These are phyloP conservation scores for Xylariaceae sp. DNA, from an alignment of 2,329 filamentous ascomycete species.

Conservation along the genomic window DNA sequence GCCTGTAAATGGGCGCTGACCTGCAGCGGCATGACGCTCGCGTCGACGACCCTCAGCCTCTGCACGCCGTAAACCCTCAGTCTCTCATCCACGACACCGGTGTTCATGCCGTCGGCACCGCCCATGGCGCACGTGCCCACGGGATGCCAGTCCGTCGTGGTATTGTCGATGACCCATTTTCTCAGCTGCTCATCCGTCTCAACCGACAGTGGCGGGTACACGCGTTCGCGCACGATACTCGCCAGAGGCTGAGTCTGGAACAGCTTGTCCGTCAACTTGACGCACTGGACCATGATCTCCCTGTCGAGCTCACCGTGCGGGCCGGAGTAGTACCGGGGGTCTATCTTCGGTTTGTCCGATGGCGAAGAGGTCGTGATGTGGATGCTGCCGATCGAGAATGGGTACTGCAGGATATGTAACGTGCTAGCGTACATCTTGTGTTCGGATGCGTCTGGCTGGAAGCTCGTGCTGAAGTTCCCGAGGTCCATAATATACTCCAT, in stretches of 20 bases:
- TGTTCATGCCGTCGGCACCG: conserved; percentile 16
- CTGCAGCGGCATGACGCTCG: conserved; percentile 20
- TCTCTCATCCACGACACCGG: conserved; percentile 25
- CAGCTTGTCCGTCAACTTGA: conserved; percentile 37
- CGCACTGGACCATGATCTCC: conserved; percentile 37
- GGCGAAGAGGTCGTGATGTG: conserved; percentile 33
- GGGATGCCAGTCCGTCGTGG: conserved; percentile 36
- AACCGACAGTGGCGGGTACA: conserved; percentile 7
- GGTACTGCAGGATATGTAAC: conserved; percentile 47
- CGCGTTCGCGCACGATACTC: conserved; percentile 31
- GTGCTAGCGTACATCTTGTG: conserved; percentile 43
- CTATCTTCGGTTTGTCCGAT: conserved; percentile 31
- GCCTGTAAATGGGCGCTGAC: conserved; percentile 20
- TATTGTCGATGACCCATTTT: conserved; percentile 34
- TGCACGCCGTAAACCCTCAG: conserved; percentile 19
- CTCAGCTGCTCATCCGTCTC: conserved; percentile 24
- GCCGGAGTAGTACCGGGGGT: conserved; percentile 39
- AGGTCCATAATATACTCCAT: conserved; percentile 46
- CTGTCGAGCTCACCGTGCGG: conserved; percentile 37
- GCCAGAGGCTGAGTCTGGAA: conserved; percentile 33
- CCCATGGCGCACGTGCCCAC: conserved; percentile 40
- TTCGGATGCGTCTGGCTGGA: conserved; percentile 18
- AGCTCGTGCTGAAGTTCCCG: conserved; percentile 42
- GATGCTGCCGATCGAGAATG: conserved; percentile 43
- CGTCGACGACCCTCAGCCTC: conserved; percentile 20